A percentile compares a stretch with the other conserved stretches of the same genome.
Conservation (phyloP, 768 basidiomycete species). For the Boletus patriciae region DNA sequence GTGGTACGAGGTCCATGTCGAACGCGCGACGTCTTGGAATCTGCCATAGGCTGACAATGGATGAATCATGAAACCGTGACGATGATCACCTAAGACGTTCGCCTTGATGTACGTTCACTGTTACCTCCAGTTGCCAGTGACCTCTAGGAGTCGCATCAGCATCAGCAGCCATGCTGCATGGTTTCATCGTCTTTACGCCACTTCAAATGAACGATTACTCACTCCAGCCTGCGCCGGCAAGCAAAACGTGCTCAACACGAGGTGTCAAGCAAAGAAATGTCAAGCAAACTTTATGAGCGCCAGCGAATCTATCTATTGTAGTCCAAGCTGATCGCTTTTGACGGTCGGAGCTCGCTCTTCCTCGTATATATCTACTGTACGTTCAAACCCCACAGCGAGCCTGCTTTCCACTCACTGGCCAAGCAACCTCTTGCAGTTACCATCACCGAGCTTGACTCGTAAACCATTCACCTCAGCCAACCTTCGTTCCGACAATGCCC, state of each 20-base stretch:
- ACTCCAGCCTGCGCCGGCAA: constrained; percentile 24
- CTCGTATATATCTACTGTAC: constrained; percentile 29
- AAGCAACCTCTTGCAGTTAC: constrained; percentile 7
- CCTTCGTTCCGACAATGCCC: constrained; percentile 30
- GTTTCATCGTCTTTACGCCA: constrained; percentile 20
- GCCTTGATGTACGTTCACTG: not conserved
- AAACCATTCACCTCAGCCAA: constrained; percentile 9
- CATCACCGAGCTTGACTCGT: constrained; percentile 8
- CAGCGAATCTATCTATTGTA: constrained; percentile 23
- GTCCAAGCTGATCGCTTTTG: constrained; percentile 25
- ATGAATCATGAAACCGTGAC: not conserved
- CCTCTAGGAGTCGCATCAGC: not conserved
- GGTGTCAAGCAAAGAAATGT: constrained; percentile 22
- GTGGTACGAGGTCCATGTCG: not conserved
- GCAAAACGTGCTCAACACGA: constrained; percentile 37
- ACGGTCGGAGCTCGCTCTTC: constrained; percentile 21
- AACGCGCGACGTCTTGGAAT: not conserved
- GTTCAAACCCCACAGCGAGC: constrained; percentile 10
- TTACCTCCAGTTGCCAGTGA: not conserved
- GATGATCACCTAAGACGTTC: not conserved
- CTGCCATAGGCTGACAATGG: not conserved
- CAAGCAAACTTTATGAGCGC: constrained; percentile 25
- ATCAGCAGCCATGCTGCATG: constrained; percentile 3
- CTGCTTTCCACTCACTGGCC: constrained; percentile 12
- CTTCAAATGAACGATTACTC: constrained; percentile 31